These are phyloP conservation scores for Pleurotus djamor DNA, from an alignment of 768 basidiomycete species.

Conservation along the genomic window DNA sequence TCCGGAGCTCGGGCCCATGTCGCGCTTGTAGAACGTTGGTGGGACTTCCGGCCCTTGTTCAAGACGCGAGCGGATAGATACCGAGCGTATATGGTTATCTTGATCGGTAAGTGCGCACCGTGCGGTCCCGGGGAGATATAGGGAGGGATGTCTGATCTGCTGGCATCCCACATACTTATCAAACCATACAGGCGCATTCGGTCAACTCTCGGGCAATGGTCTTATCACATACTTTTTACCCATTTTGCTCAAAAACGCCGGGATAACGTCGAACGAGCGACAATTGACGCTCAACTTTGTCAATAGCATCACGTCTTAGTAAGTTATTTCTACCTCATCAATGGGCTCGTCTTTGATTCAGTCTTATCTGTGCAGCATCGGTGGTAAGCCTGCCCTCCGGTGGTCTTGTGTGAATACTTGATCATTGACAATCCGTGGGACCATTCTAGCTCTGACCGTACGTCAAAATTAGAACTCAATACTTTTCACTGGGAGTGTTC, in stretches of 20 bases:
- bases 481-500: neutral
- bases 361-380: conserved; percentile 21
- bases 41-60: conserved; percentile 55
- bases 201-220: conserved; percentile 48
- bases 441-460: neutral
- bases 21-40: conserved; percentile 36
- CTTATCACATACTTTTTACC: conserved; percentile 50
- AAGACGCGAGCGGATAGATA: conserved; percentile 41
- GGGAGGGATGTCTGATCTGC: neutral
- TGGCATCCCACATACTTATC: neutral
- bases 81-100: conserved; percentile 46
- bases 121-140: neutral
- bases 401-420: neutral
- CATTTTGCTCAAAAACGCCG: conserved; percentile 43
- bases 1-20: neutral
- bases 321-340: conserved; percentile 10
- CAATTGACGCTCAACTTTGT: conserved; percentile 47
- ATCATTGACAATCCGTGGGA: neutral
- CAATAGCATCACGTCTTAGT: conserved; percentile 50
- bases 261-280: conserved; percentile 38
- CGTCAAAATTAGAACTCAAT: conserved; percentile 18
- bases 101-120: conserved; percentile 32
- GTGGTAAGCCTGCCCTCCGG: conserved; percentile 23
- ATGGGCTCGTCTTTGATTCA: neutral
- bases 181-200: conserved; percentile 18